Evolutionary conservation across 305 asterid genomes (phyloP).

Genomic region (Plantago rigida): DNA sequence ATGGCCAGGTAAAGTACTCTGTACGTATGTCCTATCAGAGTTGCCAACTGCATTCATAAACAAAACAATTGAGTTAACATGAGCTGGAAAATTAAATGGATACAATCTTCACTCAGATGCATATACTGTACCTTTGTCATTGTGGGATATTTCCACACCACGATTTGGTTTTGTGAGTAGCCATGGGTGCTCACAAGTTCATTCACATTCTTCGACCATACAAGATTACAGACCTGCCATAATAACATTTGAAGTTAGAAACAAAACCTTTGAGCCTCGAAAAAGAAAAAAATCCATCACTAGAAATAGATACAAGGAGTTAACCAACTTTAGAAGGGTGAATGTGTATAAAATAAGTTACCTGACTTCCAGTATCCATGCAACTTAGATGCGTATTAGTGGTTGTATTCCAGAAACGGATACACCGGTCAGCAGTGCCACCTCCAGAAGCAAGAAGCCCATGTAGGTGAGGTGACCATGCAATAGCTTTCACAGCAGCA

Average conservation of each 20-base stretch:
- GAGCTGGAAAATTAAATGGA: no score
- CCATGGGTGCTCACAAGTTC: conserved; percentile 98
- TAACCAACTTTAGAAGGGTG: neutral
- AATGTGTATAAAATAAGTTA: conserved; percentile 17
- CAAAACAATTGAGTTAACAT: neutral
- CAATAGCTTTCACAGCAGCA: conserved; percentile 96
- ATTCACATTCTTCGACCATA: conserved; percentile 95
- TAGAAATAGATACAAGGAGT: no score
- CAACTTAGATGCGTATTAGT: conserved; percentile 72
- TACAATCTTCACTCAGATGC: no score
- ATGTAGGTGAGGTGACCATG: conserved; percentile 96
- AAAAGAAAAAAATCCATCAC: neutral
- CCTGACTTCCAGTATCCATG: conserved; percentile 98
- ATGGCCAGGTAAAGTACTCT: conserved; percentile 88
- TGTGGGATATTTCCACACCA: conserved; percentile 89
- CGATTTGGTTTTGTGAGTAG: conserved; percentile 88
- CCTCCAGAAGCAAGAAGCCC: conserved; percentile 98
- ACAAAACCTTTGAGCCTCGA: conserved; percentile 2
- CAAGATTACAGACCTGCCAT: conserved; percentile 92
- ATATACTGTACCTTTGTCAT: conserved; percentile 68
- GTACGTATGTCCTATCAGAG: conserved; percentile 82
- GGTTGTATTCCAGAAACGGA: conserved; percentile 91
- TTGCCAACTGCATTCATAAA: conserved; percentile 60
- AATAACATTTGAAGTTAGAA: conserved; percentile 22
- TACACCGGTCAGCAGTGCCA: conserved; percentile 95